A percentile compares a stretch with the other conserved stretches of the same genome.
Evolutionary conservation across 139 green algal genomes (phyloP).

Genomic region (Eudorina sp.): DNA sequence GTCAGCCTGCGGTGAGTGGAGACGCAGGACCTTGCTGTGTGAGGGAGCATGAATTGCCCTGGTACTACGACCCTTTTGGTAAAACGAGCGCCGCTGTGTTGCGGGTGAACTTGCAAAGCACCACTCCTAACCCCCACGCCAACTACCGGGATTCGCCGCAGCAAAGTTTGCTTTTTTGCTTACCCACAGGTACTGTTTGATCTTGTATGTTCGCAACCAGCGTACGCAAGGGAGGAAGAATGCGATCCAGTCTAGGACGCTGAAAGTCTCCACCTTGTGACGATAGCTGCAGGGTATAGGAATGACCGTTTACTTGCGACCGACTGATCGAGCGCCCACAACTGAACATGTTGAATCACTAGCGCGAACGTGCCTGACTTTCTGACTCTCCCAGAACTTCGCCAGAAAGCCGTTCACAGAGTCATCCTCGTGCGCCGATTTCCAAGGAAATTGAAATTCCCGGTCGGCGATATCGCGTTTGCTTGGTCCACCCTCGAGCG

Average conservation of each 20-base stretch:
- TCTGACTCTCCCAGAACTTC: conserved; percentile 5
- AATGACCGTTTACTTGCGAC: neutral
- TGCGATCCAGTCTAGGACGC: conserved; percentile 57
- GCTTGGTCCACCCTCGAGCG: neutral
- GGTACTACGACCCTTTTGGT: no score
- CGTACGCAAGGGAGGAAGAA: conserved; percentile 70
- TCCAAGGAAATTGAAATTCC: conserved; percentile 9
- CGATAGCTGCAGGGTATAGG: conserved; percentile 7
- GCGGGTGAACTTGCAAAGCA: no score
- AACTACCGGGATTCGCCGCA: no score
- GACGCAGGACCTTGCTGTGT: neutral
- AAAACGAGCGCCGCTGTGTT: no score
- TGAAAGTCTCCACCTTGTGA: conserved; percentile 29
- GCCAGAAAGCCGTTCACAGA: neutral
- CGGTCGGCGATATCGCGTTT: neutral
- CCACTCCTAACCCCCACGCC: no score
- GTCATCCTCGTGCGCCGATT: neutral
- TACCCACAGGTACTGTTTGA: conserved; percentile 57
- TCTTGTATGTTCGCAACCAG: conserved; percentile 77
- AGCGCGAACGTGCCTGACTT: neutral
- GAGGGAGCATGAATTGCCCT: no score
- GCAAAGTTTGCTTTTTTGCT: conserved; percentile 10
- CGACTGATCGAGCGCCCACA: neutral
- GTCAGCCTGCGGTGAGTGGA: conserved; percentile 62
- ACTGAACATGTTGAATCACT: neutral